Evolutionary conservation across 768 basidiomycete species (phyloP).

Genomic region (Gelatoporia subvermispora): DNA sequence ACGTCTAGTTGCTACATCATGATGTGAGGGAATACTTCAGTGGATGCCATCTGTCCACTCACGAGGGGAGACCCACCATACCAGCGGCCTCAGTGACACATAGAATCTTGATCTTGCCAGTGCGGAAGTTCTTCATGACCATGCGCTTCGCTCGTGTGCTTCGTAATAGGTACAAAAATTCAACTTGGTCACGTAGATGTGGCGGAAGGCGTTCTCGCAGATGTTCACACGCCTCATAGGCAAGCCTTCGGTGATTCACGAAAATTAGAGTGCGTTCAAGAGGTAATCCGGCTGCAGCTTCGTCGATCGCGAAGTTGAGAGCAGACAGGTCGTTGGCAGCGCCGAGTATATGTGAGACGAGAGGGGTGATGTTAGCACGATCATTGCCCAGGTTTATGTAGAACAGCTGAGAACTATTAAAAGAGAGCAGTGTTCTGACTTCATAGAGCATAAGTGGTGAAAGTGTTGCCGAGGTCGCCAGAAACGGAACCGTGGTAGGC

Average conservation of each 20-base stretch:
- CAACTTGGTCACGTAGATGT: not conserved
- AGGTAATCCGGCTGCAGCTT: not conserved
- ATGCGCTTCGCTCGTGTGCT: not conserved
- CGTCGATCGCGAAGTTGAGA: not conserved
- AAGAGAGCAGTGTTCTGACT: no score
- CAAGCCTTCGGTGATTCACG: not conserved
- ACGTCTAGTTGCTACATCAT: constrained; percentile 19
- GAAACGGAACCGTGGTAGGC: no score
- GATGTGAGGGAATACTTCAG: no score
- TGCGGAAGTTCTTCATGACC: not conserved
- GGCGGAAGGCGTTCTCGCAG: not conserved
- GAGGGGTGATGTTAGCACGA: no score
- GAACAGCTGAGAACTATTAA: no score
- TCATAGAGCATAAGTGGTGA: no score
- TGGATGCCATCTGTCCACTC: no score
- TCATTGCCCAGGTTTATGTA: no score
- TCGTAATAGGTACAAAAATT: not conserved
- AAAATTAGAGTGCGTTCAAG: not conserved
- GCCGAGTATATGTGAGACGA: no score
- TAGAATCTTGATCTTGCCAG: not conserved
- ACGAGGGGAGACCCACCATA: not conserved
- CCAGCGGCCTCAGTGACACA: no score
- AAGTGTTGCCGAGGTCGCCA: no score
- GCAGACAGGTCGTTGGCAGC: no score
- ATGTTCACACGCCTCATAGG: not conserved